Evolutionary conservation across 2,329 filamentous ascomycete species (phyloP), one percentile per base, ranked within the genome.

Genomic region (Aspergillus neotritici): DNA sequence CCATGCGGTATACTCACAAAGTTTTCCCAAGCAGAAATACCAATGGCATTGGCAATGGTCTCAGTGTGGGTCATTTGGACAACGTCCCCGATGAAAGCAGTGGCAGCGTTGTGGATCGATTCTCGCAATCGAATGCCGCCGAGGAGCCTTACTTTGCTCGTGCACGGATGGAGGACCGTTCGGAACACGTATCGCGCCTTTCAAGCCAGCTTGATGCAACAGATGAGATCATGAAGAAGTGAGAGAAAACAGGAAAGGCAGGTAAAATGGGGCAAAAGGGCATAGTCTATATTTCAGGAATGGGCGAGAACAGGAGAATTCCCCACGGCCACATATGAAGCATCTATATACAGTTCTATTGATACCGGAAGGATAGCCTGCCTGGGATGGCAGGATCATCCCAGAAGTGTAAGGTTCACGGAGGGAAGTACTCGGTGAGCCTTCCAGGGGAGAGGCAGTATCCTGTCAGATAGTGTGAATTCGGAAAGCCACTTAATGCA

Each of bases 61-160:
- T 63, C 29, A 63, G 50, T 25, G 54, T 55, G 38, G 54, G 44
- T 37, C 59, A 62, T 17, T 38, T 63, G 35, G 56, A 46, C 37
- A 54, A 61, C 41, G 37, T 63, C 8, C 57, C 58, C 12, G 50
- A 57, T 12, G 47, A 47, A 15, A 52, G 52, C 43, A 55, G 30
- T 30, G 44, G 50, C 42, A 55, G 44, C 41, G 50, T 44, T 4
- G 51, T 60, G 10, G 58, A 62, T 16, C 55, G 57, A 34, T 64
- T 57, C 31, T 51, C 52, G 10, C 52, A 58, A 28, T 50, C 55
- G 21, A 48, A 56, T 9, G 53, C 58, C 6, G 49, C 57, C 5
- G 61, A 65, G 12, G 56, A 53, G 9, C 60, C 63, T 28, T 65
- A 64, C 47, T 65, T 60, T 47, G 58, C 55, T 15, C 51, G 52